phyloP scores from a whole-genome alignment of 257 asterid genomes.

The Scutellaria minor region DNA sequence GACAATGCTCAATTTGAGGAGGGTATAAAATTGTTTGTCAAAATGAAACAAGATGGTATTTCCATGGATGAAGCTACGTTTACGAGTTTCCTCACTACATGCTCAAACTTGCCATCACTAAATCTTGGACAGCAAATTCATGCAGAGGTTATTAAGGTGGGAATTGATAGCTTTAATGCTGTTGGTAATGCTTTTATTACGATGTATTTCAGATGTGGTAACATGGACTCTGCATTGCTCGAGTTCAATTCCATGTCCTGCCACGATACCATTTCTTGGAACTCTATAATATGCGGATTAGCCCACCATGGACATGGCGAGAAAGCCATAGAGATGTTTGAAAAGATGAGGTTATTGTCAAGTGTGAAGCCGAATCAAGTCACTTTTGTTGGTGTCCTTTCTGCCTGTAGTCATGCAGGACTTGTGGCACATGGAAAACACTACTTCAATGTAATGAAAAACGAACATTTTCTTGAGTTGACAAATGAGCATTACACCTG shows the following conservation, averaged over 20 bases:
- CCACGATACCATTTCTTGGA: conserved; percentile 64
- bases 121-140: conserved; percentile 70
- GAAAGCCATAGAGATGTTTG: conserved; percentile 54
- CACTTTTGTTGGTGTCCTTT: conserved; percentile 64
- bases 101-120: conserved; percentile 63
- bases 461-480: conserved; percentile 45
- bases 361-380: conserved; percentile 54
- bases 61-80: conserved; percentile 59
- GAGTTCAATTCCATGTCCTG: conserved; percentile 48
- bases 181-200: conserved; percentile 58
- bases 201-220: conserved; percentile 69
- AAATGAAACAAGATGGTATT: conserved; percentile 51
- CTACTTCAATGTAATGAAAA: conserved; percentile 51
- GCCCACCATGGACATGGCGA: conserved; percentile 65
- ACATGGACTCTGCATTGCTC: conserved; percentile 53
- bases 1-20: conserved; percentile 58
- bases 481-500: conserved; percentile 68
- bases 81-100: conserved; percentile 59
- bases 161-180: conserved; percentile 49
- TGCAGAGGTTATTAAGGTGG: conserved; percentile 52
- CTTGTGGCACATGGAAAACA: conserved; percentile 55
- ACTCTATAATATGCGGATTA: conserved; percentile 69
- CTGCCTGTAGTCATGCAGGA: conserved; percentile 75
- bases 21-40: conserved; percentile 51
- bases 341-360: conserved; percentile 53